phyloP scores from a whole-genome alignment of 1,284 basidiomycete species.

The Pseudozyma hubeiensis region DNA sequence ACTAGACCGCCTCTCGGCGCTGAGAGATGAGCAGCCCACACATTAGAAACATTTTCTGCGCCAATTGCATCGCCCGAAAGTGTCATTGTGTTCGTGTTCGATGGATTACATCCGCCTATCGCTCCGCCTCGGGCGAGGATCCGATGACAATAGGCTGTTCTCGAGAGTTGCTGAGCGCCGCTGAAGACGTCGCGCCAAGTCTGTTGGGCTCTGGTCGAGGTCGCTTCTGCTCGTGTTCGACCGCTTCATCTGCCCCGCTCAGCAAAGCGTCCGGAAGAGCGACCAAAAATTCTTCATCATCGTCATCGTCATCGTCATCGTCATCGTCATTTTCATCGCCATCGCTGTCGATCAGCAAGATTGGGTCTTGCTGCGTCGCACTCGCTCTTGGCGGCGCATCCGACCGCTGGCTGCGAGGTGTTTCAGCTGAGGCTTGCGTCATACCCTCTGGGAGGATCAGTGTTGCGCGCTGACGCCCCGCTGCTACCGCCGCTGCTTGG shows the following conservation, averaged over 20 bases:
- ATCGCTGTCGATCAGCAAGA: conserved; percentile 40
- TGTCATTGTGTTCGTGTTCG: too few relatives aligned
- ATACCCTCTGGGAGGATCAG: conserved; percentile 12
- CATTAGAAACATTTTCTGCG: background rate
- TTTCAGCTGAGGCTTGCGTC: conserved; percentile 13
- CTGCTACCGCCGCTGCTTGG: background rate
- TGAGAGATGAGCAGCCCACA: conserved; percentile 5
- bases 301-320: conserved; percentile 31
- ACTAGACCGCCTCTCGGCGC: background rate
- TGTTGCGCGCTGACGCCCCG: background rate
- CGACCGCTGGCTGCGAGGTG: conserved; percentile 9
- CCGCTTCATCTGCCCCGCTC: background rate
- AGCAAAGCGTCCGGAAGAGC: conserved; percentile 6
- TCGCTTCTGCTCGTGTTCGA: too few relatives aligned
- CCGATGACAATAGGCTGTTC: conserved; percentile 47
- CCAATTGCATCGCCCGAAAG: too few relatives aligned
- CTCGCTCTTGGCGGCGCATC: background rate
- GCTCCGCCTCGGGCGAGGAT: conserved; percentile 31
- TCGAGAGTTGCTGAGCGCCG: conserved; percentile 4
- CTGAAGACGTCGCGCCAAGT: background rate
- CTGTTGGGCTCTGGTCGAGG: background rate
- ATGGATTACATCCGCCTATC: background rate
- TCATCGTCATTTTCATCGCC: conserved; percentile 45
- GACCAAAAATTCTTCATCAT: conserved; percentile 9
- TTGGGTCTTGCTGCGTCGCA: conserved; percentile 19